These are phyloP conservation scores for Pharnaceum exiguum DNA, from an alignment of 148 eudicot genomes.

Conservation along the genomic window DNA sequence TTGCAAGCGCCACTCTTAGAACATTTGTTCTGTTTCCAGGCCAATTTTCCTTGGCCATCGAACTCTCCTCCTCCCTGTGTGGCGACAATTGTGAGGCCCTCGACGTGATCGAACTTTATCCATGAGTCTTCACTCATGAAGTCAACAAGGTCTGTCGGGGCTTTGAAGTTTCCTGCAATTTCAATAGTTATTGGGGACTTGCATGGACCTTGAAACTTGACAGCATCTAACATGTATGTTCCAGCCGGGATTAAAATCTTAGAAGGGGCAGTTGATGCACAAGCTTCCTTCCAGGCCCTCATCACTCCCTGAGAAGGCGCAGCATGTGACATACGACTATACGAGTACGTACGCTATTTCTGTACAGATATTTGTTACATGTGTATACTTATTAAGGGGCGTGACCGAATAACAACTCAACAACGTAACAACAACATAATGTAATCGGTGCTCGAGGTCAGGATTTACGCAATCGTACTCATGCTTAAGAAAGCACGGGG, in stretches of 20 bases:
- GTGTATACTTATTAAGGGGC: no score
- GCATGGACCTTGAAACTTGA: conserved; percentile 53
- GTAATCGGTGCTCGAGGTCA: no score
- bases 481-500: no score
- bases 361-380: neutral
- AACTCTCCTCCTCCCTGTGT: conserved; percentile 29
- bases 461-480: no score
- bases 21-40: conserved; percentile 43
- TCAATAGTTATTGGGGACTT: conserved; percentile 33
- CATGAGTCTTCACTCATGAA: conserved; percentile 30
- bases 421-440: no score
- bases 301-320: conserved; percentile 25
- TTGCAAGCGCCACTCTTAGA: conserved; percentile 21
- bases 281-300: conserved; percentile 55
- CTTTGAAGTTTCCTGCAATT: conserved; percentile 48
- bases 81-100: conserved; percentile 35
- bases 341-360: neutral
- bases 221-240: conserved; percentile 11
- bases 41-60: conserved; percentile 50
- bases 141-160: conserved; percentile 28
- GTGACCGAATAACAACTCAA: no score
- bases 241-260: conserved; percentile 48
- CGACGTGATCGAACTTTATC: conserved; percentile 32
- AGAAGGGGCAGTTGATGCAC: conserved; percentile 30
- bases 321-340: neutral